A percentile compares a stretch with the other conserved stretches of the same genome.
Evolutionary conservation across 2,329 filamentous ascomycete genomes (phyloP).

Genomic region (Emergomyces africanus): DNA sequence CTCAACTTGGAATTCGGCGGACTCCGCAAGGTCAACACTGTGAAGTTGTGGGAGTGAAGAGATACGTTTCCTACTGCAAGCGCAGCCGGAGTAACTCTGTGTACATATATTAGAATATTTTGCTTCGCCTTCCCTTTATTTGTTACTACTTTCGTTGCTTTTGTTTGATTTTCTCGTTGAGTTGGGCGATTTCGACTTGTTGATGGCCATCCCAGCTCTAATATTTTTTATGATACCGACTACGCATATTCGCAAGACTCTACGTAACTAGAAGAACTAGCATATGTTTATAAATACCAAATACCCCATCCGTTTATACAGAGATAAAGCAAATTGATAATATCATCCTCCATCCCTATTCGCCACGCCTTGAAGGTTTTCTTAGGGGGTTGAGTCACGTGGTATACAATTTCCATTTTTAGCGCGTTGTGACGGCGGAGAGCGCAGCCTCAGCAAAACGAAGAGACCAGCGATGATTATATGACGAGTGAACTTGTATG

Average conservation of each 20-base stretch:
- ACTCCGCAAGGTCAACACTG: background rate
- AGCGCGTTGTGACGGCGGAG: background rate
- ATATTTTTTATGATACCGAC: background rate
- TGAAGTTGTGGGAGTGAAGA: background rate
- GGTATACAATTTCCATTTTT: background rate
- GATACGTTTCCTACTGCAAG: background rate
- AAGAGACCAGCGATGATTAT: background rate
- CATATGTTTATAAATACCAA: background rate
- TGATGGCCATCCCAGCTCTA: background rate
- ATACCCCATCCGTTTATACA: background rate
- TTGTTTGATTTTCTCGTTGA: background rate
- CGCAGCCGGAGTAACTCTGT: background rate
- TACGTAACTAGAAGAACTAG: background rate
- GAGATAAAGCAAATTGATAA: background rate
- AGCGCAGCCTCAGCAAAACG: background rate
- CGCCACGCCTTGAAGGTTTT: background rate
- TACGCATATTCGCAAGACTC: background rate
- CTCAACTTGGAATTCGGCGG: background rate
- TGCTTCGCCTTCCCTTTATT: background rate
- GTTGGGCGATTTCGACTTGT: background rate
- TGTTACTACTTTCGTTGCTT: background rate
- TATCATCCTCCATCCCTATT: background rate
- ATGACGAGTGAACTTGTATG: background rate
- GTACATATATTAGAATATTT: constrained; percentile 2
- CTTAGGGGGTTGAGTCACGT: background rate